A percentile compares a stretch with the other conserved stretches of the same genome.
Evolutionary conservation across 2,329 filamentous ascomycete genomes (phyloP).

Genomic region (Diaporthe citrichinensis): DNA sequence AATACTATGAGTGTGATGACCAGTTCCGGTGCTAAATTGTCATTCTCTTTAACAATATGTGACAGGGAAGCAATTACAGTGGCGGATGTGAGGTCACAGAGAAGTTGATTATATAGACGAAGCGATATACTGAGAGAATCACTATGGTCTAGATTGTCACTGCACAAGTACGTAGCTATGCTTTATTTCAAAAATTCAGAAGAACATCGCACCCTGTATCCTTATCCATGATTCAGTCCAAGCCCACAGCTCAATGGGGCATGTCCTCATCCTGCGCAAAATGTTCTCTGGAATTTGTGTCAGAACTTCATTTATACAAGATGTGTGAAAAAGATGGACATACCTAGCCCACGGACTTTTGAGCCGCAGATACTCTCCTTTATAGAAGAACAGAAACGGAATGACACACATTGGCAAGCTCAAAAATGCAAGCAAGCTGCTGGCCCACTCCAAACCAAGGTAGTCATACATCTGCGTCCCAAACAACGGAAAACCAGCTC

Average conservation of each 20-base stretch:
- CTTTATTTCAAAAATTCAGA: too few species aligned
- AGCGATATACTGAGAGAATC: too few species aligned
- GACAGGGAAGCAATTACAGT: neutral
- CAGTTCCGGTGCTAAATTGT: too few species aligned
- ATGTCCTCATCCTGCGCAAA: constrained; percentile 36
- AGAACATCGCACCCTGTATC: neutral
- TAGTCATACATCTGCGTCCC: constrained; percentile 67
- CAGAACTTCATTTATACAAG: neutral
- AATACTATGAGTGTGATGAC: too few species aligned
- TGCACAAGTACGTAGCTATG: neutral
- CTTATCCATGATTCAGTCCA: neutral
- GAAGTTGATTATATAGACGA: neutral
- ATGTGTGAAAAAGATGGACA: neutral
- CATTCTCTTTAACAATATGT: neutral
- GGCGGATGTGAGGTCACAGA: neutral
- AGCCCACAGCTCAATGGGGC: constrained; percentile 12
- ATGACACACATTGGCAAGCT: constrained; percentile 63
- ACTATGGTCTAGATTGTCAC: neutral
- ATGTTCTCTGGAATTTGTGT: constrained; percentile 15
- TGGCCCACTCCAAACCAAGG: constrained; percentile 62
- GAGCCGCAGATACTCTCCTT: constrained; percentile 57
- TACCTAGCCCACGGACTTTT: constrained; percentile 52
- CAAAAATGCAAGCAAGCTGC: constrained; percentile 63
- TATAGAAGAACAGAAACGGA: constrained; percentile 68
- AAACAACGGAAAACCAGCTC: constrained; percentile 72